Evolutionary conservation across 2,329 filamentous ascomycete species (phyloP), one percentile per base, ranked within the genome.

Genomic region (Macroventuria anomochaeta): DNA sequence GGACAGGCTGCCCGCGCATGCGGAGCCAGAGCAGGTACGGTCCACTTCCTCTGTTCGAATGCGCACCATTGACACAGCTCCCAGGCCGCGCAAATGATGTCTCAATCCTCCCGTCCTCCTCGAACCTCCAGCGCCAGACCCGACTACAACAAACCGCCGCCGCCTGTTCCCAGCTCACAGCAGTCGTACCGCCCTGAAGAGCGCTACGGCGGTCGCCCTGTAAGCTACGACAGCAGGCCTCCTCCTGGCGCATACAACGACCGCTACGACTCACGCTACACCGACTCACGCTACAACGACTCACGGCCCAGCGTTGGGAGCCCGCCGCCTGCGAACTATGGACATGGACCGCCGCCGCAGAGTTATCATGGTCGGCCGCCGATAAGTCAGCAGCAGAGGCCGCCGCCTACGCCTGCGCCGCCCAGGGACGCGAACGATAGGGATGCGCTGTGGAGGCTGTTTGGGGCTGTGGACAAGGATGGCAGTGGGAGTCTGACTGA

Each of bases 1-100:
- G 28, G 93, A 99, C 80, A 90, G 92, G 73, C 86, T 99, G 61
- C 93, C 93, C 72, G 91, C 91, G 89, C 89, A 91, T 72, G 88
- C 88, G 57, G 88, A 92, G 76, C 89, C 89, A 36, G 88, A 91
- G 62, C 81, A 85, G 76, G 86, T 88, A 79, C 52, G 67, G 11
- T 11, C 11, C 8, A 18, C 10, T 7, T n/a, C n/a, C n/a, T n/a
- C n/a, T n/a, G n/a, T n/a, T n/a, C n/a, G 25, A 3, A 12, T n/a
- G 39, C 26, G 28, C 36, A 7, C 40, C 18, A 51, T 46, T 43
- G 41, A 53, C 42, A 37, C 39, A 8, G n/a, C n/a, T 12, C 15
- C 20, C 20, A 80, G 73, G 78, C 77, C 34, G 78, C 79, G 21
- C 72, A 75, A 38, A 74, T 78, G 69, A 64, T 79, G 60, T 62